A percentile compares a stretch with the other conserved stretches of the same genome.
These are phyloP conservation scores for Eragrostis nindensis DNA, from an alignment of 176 grass and related monocot species.

Conservation along the genomic window DNA sequence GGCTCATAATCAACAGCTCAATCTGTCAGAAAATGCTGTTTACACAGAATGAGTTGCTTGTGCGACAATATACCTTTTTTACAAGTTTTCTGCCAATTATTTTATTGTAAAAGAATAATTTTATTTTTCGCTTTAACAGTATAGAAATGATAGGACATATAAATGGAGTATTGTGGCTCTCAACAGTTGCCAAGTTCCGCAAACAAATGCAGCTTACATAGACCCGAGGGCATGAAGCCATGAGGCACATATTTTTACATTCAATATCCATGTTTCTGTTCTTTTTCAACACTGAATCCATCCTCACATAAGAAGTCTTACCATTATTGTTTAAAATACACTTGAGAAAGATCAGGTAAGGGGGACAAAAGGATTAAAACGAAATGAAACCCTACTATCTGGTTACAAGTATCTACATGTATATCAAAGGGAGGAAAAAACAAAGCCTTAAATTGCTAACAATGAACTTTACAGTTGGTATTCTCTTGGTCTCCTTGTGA, in stretches of 20 bases:
- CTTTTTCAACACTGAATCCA: background rate
- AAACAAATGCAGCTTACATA: background rate
- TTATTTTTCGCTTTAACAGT: background rate
- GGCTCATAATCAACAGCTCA: background rate
- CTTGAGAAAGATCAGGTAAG: constrained; percentile 1
- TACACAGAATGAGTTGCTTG: background rate
- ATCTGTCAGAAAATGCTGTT: background rate
- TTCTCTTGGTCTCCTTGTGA: constrained; percentile 24
- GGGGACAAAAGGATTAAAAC: constrained; percentile 3
- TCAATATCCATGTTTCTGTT: background rate
- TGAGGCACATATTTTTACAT: background rate
- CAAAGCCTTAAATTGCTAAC: constrained; percentile 27
- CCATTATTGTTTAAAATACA: constrained; percentile 40
- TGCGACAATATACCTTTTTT: background rate
- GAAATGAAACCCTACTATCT: constrained; percentile 33
- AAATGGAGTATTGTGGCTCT: background rate
- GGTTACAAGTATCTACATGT: constrained; percentile 28
- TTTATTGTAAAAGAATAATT: background rate
- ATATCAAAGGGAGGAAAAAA: constrained; percentile 1
- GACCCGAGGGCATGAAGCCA: background rate
- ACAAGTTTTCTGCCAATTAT: background rate
- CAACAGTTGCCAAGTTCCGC: background rate
- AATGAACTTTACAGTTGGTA: constrained; percentile 51
- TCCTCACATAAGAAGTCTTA: constrained; percentile 32
- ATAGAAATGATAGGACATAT: background rate